Evolutionary conservation across 768 basidiomycete genomes (phyloP).

Genomic region (Rhizopogon sp.): DNA sequence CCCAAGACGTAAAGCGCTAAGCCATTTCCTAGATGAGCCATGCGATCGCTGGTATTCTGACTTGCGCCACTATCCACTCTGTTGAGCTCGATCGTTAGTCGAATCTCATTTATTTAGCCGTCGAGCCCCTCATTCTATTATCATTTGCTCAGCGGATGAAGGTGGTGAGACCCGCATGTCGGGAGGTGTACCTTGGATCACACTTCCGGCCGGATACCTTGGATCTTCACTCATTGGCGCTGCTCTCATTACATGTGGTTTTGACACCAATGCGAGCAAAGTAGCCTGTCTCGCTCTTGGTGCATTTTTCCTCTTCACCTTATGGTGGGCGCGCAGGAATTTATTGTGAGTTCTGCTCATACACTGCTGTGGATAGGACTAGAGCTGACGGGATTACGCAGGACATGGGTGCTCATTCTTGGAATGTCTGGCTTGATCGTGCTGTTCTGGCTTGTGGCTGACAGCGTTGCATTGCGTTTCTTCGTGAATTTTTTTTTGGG

Average conservation of each 20-base stretch:
- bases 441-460: conserved; percentile 79
- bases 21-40: conserved; percentile 68
- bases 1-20: background rate
- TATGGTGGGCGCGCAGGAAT: conserved; percentile 83
- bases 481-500: conserved; percentile 44
- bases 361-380: background rate
- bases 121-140: conserved; percentile 5
- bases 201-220: conserved; percentile 82
- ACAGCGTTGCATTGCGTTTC: conserved; percentile 71
- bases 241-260: conserved; percentile 80
- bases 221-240: conserved; percentile 87
- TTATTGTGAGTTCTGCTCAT: conserved; percentile 48
- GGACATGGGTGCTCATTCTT: conserved; percentile 74
- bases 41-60: conserved; percentile 73
- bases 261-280: conserved; percentile 86
- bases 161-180: conserved; percentile 86
- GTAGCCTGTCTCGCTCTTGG: conserved; percentile 75
- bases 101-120: background rate
- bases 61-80: conserved; percentile 81
- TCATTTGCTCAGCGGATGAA: conserved; percentile 60
- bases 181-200: conserved; percentile 77
- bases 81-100: conserved; percentile 82
- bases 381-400: conserved; percentile 18
- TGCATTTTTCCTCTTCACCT: conserved; percentile 80
- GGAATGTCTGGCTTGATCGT: conserved; percentile 78